Evolutionary conservation across 2,329 filamentous ascomycete species (phyloP).

Genomic region (Phaeosphaeriaceae sp.): DNA sequence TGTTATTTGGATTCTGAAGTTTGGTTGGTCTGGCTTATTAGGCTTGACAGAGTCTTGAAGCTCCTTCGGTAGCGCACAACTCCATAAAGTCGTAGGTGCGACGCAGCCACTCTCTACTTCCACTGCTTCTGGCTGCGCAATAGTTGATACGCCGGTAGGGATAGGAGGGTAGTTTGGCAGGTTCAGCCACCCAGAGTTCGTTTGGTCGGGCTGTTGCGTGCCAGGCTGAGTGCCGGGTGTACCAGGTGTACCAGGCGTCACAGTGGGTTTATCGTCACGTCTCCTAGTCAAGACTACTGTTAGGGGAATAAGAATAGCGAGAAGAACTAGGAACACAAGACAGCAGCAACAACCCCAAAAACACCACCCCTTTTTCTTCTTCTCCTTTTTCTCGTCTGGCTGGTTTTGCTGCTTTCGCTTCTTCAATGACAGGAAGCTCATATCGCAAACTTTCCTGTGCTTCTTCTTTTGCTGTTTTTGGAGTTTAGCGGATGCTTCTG

Average conservation of each 20-base stretch:
- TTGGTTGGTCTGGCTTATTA: conserved; percentile 72
- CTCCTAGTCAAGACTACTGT: conserved; percentile 42
- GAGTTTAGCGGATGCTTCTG: conserved; percentile 25
- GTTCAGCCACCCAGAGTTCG: conserved; percentile 72
- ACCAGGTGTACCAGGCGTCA: conserved; percentile 8
- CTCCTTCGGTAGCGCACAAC: conserved; percentile 82
- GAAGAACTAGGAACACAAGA: conserved; percentile 40
- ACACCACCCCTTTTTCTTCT: conserved; percentile 40
- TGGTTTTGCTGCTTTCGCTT: conserved; percentile 23
- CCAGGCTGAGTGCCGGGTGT: conserved; percentile 19
- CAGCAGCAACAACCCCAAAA: conserved; percentile 47
- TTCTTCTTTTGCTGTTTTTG: conserved; percentile 36
- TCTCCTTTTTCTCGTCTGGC: conserved; percentile 31
- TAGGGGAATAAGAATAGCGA: conserved; percentile 50
- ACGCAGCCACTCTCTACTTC: conserved; percentile 73
- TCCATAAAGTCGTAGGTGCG: conserved; percentile 78
- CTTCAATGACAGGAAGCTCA: conserved; percentile 28
- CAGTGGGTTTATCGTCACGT: conserved; percentile 47
- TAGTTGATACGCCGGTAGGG: conserved; percentile 79
- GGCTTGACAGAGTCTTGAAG: conserved; percentile 69
- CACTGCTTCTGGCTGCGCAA: conserved; percentile 74
- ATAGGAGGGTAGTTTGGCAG: conserved; percentile 86
- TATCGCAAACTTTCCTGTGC: conserved; percentile 38
- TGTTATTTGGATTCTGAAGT: conserved; percentile 77
- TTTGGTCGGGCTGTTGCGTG: conserved; percentile 4